Conservation (phyloP, 352 stramenopile species). For the Pythium scleroteichum region DNA sequence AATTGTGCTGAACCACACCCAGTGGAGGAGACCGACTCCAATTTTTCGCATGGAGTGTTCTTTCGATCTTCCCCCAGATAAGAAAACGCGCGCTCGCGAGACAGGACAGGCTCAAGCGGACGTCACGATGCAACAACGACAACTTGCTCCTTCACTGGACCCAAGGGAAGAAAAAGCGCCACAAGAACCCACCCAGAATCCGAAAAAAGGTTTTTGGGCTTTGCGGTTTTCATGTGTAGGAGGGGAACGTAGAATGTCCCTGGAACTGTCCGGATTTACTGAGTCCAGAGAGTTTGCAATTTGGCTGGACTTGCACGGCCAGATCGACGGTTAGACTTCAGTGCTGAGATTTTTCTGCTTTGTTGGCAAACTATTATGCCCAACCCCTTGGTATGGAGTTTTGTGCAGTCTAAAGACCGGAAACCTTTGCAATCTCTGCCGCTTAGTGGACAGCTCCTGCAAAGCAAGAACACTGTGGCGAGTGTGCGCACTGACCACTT, state of each 20-base stretch:
- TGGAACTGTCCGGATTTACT: not conserved
- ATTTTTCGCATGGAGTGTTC: conserved; percentile 14
- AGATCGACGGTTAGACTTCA: too few relatives aligned
- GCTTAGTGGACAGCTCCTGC: not conserved
- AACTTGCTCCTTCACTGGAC: conserved; percentile 24
- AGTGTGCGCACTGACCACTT: conserved; percentile 19
- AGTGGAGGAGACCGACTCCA: not conserved
- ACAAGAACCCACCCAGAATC: too few relatives aligned
- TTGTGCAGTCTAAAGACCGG: too few relatives aligned
- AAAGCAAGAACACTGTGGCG: conserved; percentile 18
- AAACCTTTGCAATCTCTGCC: not conserved
- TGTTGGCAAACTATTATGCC: too few relatives aligned
- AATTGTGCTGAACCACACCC: conserved; percentile 15
- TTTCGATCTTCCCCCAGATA: conserved; percentile 21
- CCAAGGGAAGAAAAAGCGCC: conserved; percentile 9
- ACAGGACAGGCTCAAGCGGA: conserved; percentile 9
- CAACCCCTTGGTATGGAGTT: not conserved
- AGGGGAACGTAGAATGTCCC: too few relatives aligned
- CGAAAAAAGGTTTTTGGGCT: too few relatives aligned
- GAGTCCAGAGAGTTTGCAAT: too few relatives aligned
- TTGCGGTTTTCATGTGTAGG: too few relatives aligned
- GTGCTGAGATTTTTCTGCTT: too few relatives aligned
- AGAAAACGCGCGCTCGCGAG: conserved; percentile 1
- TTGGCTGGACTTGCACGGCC: too few relatives aligned
- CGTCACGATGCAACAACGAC: conserved; percentile 19